Evolutionary conservation across 2,329 filamentous ascomycete species (phyloP), one percentile per base, ranked within the genome.

Genomic region (Pyrenochaeta sp.): DNA sequence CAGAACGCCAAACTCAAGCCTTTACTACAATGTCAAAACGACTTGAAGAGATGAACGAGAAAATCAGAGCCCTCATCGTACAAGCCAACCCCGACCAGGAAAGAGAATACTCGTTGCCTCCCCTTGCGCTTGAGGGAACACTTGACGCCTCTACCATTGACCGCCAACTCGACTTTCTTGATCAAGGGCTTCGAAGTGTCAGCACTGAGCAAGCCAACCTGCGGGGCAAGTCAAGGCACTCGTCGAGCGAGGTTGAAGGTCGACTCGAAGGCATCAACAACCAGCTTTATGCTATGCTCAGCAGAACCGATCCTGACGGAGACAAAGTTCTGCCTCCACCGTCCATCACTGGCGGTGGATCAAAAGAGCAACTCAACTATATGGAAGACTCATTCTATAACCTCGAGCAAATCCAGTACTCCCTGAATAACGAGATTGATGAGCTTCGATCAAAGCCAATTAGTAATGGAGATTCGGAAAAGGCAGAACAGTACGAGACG

Each of bases 111-210:
- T 54, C 64, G 11, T 51, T 61, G 8, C 60, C 66, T 7, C 67
- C 69, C 10, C 53, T 58, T 21, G 35, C 41, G 14, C 31, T 55
- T 3, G 46, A 51, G 29, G 56, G 41, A 6, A 36, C 48, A 19
- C 37, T 51, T 8, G 62, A 68, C 27, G 49, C 51, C 18, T 60
- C 66, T 2, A 54, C 54, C 3, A 47, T 81, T 2, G 73, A 78
- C 44, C 74, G 75, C 20, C 87, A 92, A 61, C 70, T 94, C 14
- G 82, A 86, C 27, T 92, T 90, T 59, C 76, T 95, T 3, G 84
- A 88, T 45, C 81, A 81, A 56, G 83, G 83, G 1, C 72, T 94
- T 21, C 74, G 77, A 20, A 78, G 79, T 7, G 80, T 92, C 8
- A 76, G 78, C 24, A 76, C 81, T 11, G 83, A 84, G 54, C 81